Percentiles rank a stretch among this genome's conserved stretches.
These are phyloP conservation scores for Geotrichum klebahnii DNA, from an alignment of 1,139 yeast species.

Conservation along the genomic window DNA sequence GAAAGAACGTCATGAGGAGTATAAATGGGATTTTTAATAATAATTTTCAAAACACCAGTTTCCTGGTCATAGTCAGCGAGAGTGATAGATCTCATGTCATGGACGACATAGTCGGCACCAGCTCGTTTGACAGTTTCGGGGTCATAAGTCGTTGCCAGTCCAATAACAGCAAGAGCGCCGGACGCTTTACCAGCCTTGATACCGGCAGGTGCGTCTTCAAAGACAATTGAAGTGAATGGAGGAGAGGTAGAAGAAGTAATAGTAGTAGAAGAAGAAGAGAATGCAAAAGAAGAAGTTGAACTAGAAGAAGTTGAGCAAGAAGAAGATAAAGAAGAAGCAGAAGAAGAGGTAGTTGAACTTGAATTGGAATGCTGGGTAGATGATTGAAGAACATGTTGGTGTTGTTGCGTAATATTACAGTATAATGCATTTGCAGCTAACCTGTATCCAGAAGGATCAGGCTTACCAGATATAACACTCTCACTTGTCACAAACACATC, in stretches of 20 bases:
- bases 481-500: conserved; percentile 76
- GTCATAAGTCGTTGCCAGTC: conserved; percentile 76
- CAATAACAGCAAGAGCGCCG: conserved; percentile 69
- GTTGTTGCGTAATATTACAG: background rate
- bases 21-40: conserved; percentile 12
- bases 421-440: conserved; percentile 25
- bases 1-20: conserved; percentile 7
- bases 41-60: conserved; percentile 10
- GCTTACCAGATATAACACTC: conserved; percentile 72
- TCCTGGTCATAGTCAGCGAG: conserved; percentile 6
- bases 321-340: background rate
- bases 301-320: background rate
- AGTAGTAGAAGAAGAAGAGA: no score
- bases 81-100: conserved; percentile 41
- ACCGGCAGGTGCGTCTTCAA: conserved; percentile 89
- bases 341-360: background rate
- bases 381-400: background rate
- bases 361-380: background rate
- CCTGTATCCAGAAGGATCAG: conserved; percentile 78
- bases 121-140: conserved; percentile 63
- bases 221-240: conserved; percentile 65
- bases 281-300: background rate
- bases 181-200: conserved; percentile 79
- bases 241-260: no score
- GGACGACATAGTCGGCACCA: conserved; percentile 78